These are phyloP conservation scores for Rubroshorea leprosula DNA, from an alignment of 345 rosid genomes.

Conservation along the genomic window DNA sequence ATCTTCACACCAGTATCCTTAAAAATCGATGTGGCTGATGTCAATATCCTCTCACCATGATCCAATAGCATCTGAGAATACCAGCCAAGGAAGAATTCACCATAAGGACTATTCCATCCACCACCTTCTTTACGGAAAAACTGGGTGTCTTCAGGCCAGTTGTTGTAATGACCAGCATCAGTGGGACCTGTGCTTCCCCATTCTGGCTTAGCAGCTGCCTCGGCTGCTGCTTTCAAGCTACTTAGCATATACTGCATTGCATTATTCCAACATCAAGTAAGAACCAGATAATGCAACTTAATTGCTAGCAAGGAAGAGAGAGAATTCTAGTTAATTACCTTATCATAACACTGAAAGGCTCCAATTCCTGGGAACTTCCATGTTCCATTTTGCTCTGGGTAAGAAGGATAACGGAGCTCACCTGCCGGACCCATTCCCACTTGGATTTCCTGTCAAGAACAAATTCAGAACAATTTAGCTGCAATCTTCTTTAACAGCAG, in stretches of 20 bases:
- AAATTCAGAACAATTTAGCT: conserved; percentile 6
- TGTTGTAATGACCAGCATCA: conserved; percentile 91
- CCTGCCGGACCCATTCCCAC: conserved; percentile 99
- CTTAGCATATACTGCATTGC: conserved; percentile 68
- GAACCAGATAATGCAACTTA: neutral
- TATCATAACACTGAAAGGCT: conserved; percentile 95
- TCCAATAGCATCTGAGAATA: conserved; percentile 82
- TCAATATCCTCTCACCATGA: conserved; percentile 73
- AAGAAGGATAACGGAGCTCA: conserved; percentile 89
- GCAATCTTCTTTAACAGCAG: neutral
- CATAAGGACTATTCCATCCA: conserved; percentile 76
- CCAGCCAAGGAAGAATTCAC: conserved; percentile 91
- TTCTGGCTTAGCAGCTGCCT: conserved; percentile 78
- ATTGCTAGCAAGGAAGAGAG: neutral
- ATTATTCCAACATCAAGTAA: neutral
- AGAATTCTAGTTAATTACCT: conserved; percentile 36
- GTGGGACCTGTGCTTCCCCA: conserved; percentile 96
- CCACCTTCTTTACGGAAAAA: conserved; percentile 79
- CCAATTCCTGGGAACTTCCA: conserved; percentile 99
- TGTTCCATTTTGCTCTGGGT: conserved; percentile 76
- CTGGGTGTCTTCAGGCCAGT: conserved; percentile 92
- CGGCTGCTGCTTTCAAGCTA: conserved; percentile 86
- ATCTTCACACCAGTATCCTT: conserved; percentile 51
- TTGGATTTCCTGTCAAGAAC: conserved; percentile 73
- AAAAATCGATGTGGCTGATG: conserved; percentile 54